These are phyloP conservation scores for Globisporangium viniferum DNA, from an alignment of 352 stramenopile species.

Conservation along the genomic window DNA sequence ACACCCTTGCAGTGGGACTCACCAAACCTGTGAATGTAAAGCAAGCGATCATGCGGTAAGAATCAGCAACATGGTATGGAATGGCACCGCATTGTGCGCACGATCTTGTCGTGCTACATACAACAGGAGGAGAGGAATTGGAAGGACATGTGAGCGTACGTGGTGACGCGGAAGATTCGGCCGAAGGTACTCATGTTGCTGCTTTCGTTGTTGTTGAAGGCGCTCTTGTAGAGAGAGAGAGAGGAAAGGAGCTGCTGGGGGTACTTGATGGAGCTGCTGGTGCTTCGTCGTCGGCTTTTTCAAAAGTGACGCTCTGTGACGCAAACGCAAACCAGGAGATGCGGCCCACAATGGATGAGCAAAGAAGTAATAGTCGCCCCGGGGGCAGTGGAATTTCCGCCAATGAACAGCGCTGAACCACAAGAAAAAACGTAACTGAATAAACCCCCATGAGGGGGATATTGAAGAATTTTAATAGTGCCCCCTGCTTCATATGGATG, in stretches of 20 bases:
- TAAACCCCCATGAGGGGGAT: not conserved
- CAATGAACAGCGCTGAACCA: slow-evolving; percentile 7
- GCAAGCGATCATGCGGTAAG: not conserved
- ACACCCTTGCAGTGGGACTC: slow-evolving; percentile 98
- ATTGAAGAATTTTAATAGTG: not conserved
- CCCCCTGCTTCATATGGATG: not conserved
- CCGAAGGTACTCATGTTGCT: slow-evolving; percentile 91
- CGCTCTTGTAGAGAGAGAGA: not conserved
- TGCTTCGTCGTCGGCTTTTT: slow-evolving; percentile 9
- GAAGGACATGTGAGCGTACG: slow-evolving; percentile 32
- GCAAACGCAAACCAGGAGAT: not conserved
- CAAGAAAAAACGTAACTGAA: not conserved
- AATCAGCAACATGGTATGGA: not conserved
- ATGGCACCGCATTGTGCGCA: not conserved
- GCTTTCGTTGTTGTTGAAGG: not conserved
- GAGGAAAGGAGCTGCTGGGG: not conserved
- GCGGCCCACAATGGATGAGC: not conserved
- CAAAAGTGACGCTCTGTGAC: slow-evolving; percentile 1
- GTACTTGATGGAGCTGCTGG: not conserved
- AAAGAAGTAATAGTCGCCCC: not conserved
- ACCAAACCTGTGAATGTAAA: slow-evolving; percentile 74
- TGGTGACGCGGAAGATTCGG: slow-evolving; percentile 97
- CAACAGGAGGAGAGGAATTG: not conserved
- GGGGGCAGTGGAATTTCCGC: not conserved
- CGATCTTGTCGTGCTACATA: not conserved